Conservation (phyloP, 164 flowering plant species). For the Hamamelis virginiana region DNA sequence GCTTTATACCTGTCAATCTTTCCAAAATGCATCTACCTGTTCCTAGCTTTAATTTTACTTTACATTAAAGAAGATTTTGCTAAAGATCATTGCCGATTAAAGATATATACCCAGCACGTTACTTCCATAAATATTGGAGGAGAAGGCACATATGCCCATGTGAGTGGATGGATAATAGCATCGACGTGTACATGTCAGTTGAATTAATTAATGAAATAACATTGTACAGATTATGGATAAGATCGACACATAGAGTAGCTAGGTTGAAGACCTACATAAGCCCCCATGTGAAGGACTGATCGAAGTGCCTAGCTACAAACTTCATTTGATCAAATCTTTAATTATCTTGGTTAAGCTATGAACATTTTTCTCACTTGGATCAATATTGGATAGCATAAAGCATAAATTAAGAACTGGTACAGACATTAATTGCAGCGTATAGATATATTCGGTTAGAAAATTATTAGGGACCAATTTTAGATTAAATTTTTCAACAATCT, state of each 20-base stretch:
- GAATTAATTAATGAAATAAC: too few species aligned
- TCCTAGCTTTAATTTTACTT: background rate
- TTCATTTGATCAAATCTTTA: background rate
- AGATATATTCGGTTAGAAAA: too few species aligned
- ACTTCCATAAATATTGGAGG: slow-evolving; percentile 14
- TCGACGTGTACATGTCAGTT: slow-evolving; percentile 3
- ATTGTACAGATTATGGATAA: slow-evolving; percentile 8
- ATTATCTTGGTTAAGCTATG: background rate
- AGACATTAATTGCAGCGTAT: too few species aligned
- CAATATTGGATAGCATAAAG: too few species aligned
- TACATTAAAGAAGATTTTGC: background rate
- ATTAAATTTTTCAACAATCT: too few species aligned
- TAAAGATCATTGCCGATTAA: slow-evolving; percentile 10
- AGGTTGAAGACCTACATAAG: background rate
- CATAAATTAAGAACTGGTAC: too few species aligned
- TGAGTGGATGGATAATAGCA: slow-evolving; percentile 5
- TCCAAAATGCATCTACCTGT: background rate
- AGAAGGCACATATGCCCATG: slow-evolving; percentile 19
- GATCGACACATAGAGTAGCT: slow-evolving; percentile 6
- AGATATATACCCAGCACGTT: slow-evolving; percentile 5
- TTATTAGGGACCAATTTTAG: too few species aligned
- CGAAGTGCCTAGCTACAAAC: background rate
- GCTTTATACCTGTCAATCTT: too few species aligned
- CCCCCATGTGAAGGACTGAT: too few species aligned
- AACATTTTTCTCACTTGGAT: background rate